Percentiles rank a stretch among this genome's conserved stretches.
These are phyloP conservation scores for Sarocladium oryzae DNA, from an alignment of 2,329 filamentous ascomycete genomes.

Conservation along the genomic window DNA sequence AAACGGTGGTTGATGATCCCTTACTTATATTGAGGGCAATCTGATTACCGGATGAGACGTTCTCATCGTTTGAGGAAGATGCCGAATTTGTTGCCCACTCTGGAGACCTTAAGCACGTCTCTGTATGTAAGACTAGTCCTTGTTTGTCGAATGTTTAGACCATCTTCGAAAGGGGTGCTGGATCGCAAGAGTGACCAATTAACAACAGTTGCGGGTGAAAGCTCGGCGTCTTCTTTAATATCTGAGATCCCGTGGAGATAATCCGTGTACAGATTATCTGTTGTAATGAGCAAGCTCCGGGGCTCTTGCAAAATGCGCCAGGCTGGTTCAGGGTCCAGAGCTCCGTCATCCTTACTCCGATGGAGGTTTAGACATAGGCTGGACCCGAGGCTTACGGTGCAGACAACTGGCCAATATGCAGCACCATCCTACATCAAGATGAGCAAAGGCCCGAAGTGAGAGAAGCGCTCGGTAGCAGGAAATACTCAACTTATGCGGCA, in stretches of 20 bases:
- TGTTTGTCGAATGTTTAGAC: conserved; percentile 49
- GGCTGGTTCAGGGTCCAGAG: conserved; percentile 42
- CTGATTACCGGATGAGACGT: not conserved
- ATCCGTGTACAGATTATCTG: conserved; percentile 58
- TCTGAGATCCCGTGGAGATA: conserved; percentile 71
- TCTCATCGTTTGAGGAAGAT: conserved; percentile 24
- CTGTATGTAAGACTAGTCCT: conserved; percentile 74
- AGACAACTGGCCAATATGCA: conserved; percentile 82
- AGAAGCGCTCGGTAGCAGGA: not conserved
- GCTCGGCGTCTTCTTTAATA: conserved; percentile 56
- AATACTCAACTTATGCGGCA: conserved; percentile 68
- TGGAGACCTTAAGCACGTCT: conserved; percentile 79
- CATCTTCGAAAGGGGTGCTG: conserved; percentile 37
- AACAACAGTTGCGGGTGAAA: conserved; percentile 55
- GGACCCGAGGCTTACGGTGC: conserved; percentile 79
- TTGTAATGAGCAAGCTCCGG: conserved; percentile 71
- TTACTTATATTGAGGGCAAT: conserved; percentile 38
- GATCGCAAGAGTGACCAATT: conserved; percentile 66
- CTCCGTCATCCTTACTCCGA: conserved; percentile 54
- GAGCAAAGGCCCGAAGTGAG: not conserved
- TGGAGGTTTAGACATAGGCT: conserved; percentile 74
- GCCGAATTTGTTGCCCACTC: conserved; percentile 61
- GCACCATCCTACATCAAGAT: conserved; percentile 56
- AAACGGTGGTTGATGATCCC: conserved; percentile 73
- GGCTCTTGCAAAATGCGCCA: conserved; percentile 74